These are phyloP conservation scores for Houttuynia cordata DNA, from an alignment of 164 flowering plant genomes.

Conservation along the genomic window DNA sequence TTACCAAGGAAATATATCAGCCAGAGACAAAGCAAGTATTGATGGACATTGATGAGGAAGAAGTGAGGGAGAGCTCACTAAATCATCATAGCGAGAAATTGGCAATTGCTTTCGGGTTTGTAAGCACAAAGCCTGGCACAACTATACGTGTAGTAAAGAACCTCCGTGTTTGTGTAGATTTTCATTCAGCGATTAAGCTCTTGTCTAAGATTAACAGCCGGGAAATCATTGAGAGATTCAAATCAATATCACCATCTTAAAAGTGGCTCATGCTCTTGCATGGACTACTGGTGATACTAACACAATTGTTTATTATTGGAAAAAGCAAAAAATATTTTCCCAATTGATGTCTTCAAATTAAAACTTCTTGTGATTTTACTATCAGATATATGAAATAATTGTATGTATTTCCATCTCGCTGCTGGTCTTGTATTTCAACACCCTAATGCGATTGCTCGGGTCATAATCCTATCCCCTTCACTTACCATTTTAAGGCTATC, in stretches of 20 bases:
- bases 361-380: too few relatives aligned
- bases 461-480: too few relatives aligned
- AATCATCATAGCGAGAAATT: slow-evolving; percentile 10
- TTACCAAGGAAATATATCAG: slow-evolving; percentile 2
- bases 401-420: too few relatives aligned
- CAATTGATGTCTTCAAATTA: too few relatives aligned
- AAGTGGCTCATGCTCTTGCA: slow-evolving; percentile 8
- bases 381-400: too few relatives aligned
- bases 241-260: slow-evolving; percentile 9
- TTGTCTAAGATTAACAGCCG: slow-evolving; percentile 5
- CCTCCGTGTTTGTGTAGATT: slow-evolving; percentile 8
- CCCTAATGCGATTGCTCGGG: too few relatives aligned
- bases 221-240: slow-evolving; percentile 8
- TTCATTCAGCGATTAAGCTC: slow-evolving; percentile 5
- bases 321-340: too few relatives aligned
- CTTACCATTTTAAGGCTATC: too few relatives aligned
- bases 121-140: slow-evolving; percentile 8
- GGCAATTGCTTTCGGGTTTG: slow-evolving; percentile 9
- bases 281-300: slow-evolving; percentile 9
- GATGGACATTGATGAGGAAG: slow-evolving; percentile 9
- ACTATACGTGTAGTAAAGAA: slow-evolving; percentile 7
- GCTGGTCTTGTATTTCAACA: too few relatives aligned
- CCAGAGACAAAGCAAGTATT: slow-evolving; percentile 6
- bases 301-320: too few relatives aligned
- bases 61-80: slow-evolving; percentile 8